Evolutionary conservation across 202 grass and related monocot genomes (phyloP).

Genomic region (Panicum hallii): DNA sequence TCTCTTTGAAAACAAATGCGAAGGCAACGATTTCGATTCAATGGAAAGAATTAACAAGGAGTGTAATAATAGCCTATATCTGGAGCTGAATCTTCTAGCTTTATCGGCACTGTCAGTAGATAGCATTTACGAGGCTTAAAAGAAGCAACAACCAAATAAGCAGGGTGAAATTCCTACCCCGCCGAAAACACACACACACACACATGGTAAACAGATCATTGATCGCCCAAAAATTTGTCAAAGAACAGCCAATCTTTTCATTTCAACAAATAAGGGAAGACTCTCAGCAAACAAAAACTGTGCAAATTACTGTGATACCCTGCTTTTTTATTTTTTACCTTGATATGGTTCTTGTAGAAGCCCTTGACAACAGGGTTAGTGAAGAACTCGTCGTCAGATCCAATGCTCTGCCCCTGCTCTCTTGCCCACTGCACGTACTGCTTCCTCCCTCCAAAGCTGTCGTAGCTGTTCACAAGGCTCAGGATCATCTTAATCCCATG

Average conservation of each 20-base stretch:
- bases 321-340: conserved; percentile 46
- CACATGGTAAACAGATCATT: too few species aligned
- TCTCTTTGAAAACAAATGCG: background rate
- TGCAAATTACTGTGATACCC: background rate
- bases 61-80: background rate
- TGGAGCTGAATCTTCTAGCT: conserved; percentile 9
- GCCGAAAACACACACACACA: background rate
- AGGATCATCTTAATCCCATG: conserved; percentile 75
- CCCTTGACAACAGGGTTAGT: conserved; percentile 71
- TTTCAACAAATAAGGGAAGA: background rate
- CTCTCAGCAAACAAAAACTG: background rate
- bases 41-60: background rate
- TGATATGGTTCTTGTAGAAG: conserved; percentile 93
- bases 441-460: conserved; percentile 80
- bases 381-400: conserved; percentile 87
- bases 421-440: conserved; percentile 93
- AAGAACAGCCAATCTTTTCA: background rate
- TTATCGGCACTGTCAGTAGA: background rate
- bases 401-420: conserved; percentile 67
- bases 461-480: conserved; percentile 83
- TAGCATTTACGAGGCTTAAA: background rate
- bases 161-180: too few species aligned
- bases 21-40: background rate
- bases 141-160: background rate
- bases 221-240: background rate